A percentile compares a stretch with the other conserved stretches of the same genome.
These are phyloP conservation scores for Melaleuca alternifolia DNA, from an alignment of 345 rosid genomes.

Conservation along the genomic window DNA sequence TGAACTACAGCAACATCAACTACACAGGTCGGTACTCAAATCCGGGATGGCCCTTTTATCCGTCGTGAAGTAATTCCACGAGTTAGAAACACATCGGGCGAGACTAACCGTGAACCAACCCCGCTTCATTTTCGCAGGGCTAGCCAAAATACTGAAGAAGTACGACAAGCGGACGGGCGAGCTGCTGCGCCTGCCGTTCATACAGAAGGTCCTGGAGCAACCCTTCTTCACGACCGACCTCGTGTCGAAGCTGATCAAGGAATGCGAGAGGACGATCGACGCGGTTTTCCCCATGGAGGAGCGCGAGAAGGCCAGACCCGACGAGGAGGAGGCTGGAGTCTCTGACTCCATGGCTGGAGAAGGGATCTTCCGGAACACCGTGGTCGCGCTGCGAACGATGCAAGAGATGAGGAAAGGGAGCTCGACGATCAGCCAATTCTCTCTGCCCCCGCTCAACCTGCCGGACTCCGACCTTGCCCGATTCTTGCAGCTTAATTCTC, in stretches of 20 bases:
- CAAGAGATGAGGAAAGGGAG: conserved; percentile 74
- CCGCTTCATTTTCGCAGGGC: conserved; percentile 18
- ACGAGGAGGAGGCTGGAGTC: conserved; percentile 10
- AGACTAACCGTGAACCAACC: neutral
- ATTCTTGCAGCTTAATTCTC: conserved; percentile 33
- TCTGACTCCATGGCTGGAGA: conserved; percentile 26
- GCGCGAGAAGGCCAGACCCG: neutral
- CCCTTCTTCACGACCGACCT: conserved; percentile 80
- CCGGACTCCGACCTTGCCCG: conserved; percentile 44
- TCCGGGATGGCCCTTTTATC: too few relatives aligned
- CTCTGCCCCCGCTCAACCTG: conserved; percentile 68
- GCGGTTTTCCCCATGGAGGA: conserved; percentile 34
- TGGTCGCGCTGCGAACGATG: conserved; percentile 67
- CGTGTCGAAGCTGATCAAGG: conserved; percentile 59
- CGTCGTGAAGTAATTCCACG: neutral
- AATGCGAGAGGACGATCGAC: conserved; percentile 60
- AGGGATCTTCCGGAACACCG: conserved; percentile 65
- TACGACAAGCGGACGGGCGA: conserved; percentile 75
- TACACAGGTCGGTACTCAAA: conserved; percentile 46
- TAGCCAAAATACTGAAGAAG: conserved; percentile 83
- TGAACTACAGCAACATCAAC: conserved; percentile 76
- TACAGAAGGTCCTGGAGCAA: conserved; percentile 55
- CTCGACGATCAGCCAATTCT: conserved; percentile 55
- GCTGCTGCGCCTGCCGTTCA: conserved; percentile 44
- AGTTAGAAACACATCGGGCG: neutral